Percentiles rank a stretch among this genome's conserved stretches.
Conservation (phyloP, 768 basidiomycete species). For the Pleurotus eryngii region DNA sequence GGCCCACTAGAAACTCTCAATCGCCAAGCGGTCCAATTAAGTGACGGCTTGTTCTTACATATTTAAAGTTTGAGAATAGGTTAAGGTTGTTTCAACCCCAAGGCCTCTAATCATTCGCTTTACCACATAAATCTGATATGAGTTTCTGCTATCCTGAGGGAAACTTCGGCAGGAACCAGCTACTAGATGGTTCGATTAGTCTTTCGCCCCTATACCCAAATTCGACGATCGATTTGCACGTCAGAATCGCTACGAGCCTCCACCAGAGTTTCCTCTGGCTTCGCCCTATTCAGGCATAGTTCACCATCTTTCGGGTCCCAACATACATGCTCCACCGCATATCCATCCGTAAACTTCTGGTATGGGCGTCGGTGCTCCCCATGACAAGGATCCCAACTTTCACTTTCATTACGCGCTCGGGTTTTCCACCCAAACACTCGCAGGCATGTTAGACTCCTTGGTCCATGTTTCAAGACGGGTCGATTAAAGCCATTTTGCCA, state of each 20-base stretch:
- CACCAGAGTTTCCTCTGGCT: conserved; percentile 97
- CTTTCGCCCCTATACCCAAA: conserved; percentile 96
- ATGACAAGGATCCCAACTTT: no score
- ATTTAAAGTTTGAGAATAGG: conserved; percentile 82
- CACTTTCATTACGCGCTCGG: no score
- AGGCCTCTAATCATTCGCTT: conserved; percentile 92
- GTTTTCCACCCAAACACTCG: no score
- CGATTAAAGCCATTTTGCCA: no score
- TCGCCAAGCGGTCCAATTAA: conserved; percentile 79
- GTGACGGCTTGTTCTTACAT: conserved; percentile 82
- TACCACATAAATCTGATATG: conserved; percentile 63
- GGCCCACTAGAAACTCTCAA: conserved; percentile 80
- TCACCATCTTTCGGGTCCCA: conserved; percentile 91
- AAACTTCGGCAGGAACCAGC: conserved; percentile 92
- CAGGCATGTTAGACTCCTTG: no score
- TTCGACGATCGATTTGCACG: conserved; percentile 95
- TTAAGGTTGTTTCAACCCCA: conserved; percentile 87
- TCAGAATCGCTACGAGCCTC: conserved; percentile 95
- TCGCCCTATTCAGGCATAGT: conserved; percentile 87
- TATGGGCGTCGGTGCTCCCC: conserved; percentile 72
- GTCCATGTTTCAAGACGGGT: no score
- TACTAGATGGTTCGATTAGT: conserved; percentile 94
- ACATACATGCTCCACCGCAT: conserved; percentile 81
- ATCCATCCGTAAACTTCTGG: conserved; percentile 65
- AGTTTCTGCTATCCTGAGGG: conserved; percentile 61